Percentiles rank a stretch among this genome's conserved stretches.
Conservation (phyloP, 2,329 filamentous ascomycete species). For the Gliomastix tumulicola region DNA sequence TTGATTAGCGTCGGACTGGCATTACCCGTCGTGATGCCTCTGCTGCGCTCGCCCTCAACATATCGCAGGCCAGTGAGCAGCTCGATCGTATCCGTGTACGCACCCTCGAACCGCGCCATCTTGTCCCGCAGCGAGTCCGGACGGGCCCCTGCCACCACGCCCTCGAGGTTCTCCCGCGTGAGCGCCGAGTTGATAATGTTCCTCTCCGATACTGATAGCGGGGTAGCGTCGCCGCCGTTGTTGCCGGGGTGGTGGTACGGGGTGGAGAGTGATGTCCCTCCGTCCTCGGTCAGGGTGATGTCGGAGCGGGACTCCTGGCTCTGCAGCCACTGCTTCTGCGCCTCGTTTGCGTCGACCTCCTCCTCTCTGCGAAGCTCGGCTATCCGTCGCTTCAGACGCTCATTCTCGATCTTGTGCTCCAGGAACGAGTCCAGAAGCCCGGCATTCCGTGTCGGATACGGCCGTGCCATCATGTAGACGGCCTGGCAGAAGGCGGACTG, state of each 20-base stretch:
- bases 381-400: slow-evolving; percentile 76
- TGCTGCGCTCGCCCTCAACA: slow-evolving; percentile 79
- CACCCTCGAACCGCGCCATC: slow-evolving; percentile 75
- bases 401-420: slow-evolving; percentile 95
- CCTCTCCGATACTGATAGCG: too few relatives aligned
- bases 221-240: slow-evolving; percentile 51
- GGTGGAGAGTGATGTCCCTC: slow-evolving; percentile 21
- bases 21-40: slow-evolving; percentile 81
- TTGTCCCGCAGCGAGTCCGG: slow-evolving; percentile 77
- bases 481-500: slow-evolving; percentile 71
- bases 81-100: slow-evolving; percentile 82
- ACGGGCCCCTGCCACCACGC: slow-evolving; percentile 50
- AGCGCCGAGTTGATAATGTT: slow-evolving; percentile 57
- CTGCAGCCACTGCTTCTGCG: slow-evolving; percentile 52
- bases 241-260: slow-evolving; percentile 22
- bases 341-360: slow-evolving; percentile 66
- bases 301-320: slow-evolving; percentile 51
- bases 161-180: slow-evolving; percentile 75
- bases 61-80: slow-evolving; percentile 88
- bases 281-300: slow-evolving; percentile 41
- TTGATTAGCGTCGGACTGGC: slow-evolving; percentile 74
- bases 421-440: slow-evolving; percentile 84
- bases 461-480: slow-evolving; percentile 88
- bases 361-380: slow-evolving; percentile 81
- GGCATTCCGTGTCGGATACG: slow-evolving; percentile 84